A percentile compares a stretch with the other conserved stretches of the same genome.
phyloP scores from a whole-genome alignment of 2,329 filamentous ascomycete genomes.

The Xylaria digitata region DNA sequence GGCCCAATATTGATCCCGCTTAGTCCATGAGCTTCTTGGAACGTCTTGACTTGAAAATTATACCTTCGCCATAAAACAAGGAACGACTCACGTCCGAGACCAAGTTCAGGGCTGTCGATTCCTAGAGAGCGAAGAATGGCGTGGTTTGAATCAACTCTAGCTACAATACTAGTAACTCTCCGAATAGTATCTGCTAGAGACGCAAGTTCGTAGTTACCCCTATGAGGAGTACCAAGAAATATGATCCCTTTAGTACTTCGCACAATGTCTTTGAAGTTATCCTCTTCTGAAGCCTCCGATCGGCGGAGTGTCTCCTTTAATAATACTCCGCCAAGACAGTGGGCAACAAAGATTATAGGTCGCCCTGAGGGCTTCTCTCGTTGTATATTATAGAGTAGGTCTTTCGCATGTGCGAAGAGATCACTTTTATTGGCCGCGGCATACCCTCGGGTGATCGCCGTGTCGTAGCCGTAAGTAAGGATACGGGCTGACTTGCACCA shows the following conservation, averaged over 20 bases:
- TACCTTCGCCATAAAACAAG: not conserved
- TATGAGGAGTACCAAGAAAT: not conserved
- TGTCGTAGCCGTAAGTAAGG: not conserved
- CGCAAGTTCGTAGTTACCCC: conserved; percentile 9
- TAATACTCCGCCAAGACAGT: conserved; percentile 15
- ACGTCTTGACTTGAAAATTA: not conserved
- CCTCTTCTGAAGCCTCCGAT: conserved; percentile 4
- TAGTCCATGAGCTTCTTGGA: not conserved
- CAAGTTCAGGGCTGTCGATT: not conserved
- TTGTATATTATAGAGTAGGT: not conserved
- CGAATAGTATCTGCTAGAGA: conserved; percentile 13
- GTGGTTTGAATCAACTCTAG: conserved; percentile 3
- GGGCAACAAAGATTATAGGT: conserved; percentile 16
- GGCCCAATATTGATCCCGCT: not conserved
- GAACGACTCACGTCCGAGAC: not conserved
- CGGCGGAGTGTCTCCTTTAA: conserved; percentile 20
- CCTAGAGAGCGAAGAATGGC: not conserved
- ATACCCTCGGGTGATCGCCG: not conserved
- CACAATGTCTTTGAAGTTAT: conserved; percentile 13
- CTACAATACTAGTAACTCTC: not conserved
- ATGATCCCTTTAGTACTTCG: conserved; percentile 12
- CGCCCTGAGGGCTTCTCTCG: conserved; percentile 8
- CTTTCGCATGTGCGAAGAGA: not conserved
- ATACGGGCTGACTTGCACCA: conserved; percentile 4
- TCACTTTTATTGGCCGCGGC: not conserved